phyloP scores from a whole-genome alignment of 1,284 basidiomycete genomes.

The Cronartium ribicola region DNA sequence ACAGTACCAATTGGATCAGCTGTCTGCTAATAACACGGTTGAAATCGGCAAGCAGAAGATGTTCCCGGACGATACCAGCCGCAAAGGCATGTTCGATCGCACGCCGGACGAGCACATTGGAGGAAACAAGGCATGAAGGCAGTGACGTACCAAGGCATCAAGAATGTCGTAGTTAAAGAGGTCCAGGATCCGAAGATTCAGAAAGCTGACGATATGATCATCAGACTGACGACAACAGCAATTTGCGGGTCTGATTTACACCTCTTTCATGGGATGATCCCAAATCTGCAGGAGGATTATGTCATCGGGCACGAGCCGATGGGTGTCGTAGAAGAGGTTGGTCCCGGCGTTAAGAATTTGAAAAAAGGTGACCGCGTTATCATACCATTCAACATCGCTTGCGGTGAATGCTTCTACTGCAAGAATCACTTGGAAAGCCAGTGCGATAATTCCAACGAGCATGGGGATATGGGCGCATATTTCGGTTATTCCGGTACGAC shows the following conservation, averaged over 20 bases:
- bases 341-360: conserved; percentile 22
- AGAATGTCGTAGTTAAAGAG: too few relatives aligned
- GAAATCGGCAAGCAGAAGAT: too few relatives aligned
- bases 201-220: conserved; percentile 44
- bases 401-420: conserved; percentile 33
- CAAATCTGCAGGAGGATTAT: conserved; percentile 44
- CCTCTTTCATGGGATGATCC: conserved; percentile 45
- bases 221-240: conserved; percentile 45
- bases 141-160: too few relatives aligned
- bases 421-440: conserved; percentile 46
- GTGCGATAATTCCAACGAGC: too few relatives aligned
- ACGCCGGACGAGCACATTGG: too few relatives aligned
- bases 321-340: conserved; percentile 40
- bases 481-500: conserved; percentile 46
- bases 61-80: too few relatives aligned
- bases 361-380: conserved; percentile 43
- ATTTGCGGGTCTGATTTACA: conserved; percentile 46
- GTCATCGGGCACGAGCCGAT: conserved; percentile 43
- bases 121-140: too few relatives aligned
- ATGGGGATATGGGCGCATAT: too few relatives aligned
- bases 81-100: too few relatives aligned
- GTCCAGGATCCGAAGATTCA: conserved; percentile 43
- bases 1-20: too few relatives aligned
- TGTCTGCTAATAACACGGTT: too few relatives aligned
- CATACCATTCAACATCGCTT: conserved; percentile 43